Evolutionary conservation across 1,284 basidiomycete genomes (phyloP).

Genomic region (Rhizoctonia solani): DNA sequence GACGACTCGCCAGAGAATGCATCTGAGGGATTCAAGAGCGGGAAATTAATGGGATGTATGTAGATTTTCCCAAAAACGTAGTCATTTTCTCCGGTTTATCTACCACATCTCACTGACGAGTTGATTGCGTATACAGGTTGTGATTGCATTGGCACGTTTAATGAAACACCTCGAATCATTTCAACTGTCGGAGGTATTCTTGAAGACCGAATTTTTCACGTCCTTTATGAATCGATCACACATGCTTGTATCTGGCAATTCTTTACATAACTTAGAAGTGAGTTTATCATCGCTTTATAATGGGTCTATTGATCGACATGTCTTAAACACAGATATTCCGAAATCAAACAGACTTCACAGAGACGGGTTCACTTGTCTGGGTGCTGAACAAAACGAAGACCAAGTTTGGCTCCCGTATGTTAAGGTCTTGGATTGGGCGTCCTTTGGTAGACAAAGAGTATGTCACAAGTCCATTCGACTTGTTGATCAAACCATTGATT

Average conservation of each 20-base stretch:
- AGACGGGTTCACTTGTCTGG: constrained; percentile 81
- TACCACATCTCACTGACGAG: neutral
- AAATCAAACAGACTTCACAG: constrained; percentile 80
- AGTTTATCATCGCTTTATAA: neutral
- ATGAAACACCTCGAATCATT: constrained; percentile 80
- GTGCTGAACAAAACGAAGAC: constrained; percentile 87
- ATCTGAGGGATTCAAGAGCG: constrained; percentile 57
- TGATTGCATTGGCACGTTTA: constrained; percentile 76
- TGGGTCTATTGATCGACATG: neutral
- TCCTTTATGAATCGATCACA: constrained; percentile 78
- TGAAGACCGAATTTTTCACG: constrained; percentile 75
- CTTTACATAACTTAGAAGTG: constrained; percentile 75
- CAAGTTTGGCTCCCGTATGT: constrained; percentile 81
- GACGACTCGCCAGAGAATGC: constrained; percentile 41
- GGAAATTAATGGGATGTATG: constrained; percentile 63
- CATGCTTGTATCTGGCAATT: constrained; percentile 90
- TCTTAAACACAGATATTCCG: constrained; percentile 76
- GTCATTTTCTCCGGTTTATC: no score
- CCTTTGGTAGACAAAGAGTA: constrained; percentile 80
- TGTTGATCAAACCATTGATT: no score
- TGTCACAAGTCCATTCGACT: constrained; percentile 41
- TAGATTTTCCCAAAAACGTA: constrained; percentile 67
- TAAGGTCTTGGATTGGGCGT: constrained; percentile 85
- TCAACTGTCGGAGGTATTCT: constrained; percentile 72
- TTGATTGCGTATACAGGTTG: constrained; percentile 49